phyloP scores from a whole-genome alignment of 2,329 filamentous ascomycete species.

The Botrytis galanthina region DNA sequence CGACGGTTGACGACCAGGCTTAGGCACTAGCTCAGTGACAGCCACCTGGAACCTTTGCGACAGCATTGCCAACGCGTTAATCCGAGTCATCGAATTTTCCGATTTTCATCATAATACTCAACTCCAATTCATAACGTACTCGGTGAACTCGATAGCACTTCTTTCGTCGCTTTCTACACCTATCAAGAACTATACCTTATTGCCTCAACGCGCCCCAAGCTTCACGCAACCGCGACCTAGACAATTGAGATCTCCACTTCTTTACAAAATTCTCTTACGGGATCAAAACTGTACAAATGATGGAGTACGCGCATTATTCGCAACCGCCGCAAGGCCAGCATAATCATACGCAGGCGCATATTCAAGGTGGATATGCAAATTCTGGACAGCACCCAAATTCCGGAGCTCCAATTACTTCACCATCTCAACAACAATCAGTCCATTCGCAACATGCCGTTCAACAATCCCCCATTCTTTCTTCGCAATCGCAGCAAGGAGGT shows the following conservation, averaged over 20 bases:
- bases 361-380: slow-evolving; percentile 61
- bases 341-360: slow-evolving; percentile 57
- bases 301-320: slow-evolving; percentile 75
- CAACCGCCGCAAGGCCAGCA: slow-evolving; percentile 59
- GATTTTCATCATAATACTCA: slow-evolving; percentile 20
- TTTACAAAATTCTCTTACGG: slow-evolving; percentile 27
- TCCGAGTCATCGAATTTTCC: slow-evolving; percentile 21
- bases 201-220: slow-evolving; percentile 20
- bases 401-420: slow-evolving; percentile 62
- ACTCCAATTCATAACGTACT: slow-evolving; percentile 21
- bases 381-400: slow-evolving; percentile 52
- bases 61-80: slow-evolving; percentile 27
- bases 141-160: slow-evolving; percentile 21
- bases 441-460: slow-evolving; percentile 60
- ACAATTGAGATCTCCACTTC: slow-evolving; percentile 20
- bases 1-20: slow-evolving; percentile 43
- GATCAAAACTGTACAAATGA: slow-evolving; percentile 47
- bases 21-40: slow-evolving; percentile 33
- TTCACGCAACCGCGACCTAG: slow-evolving; percentile 15
- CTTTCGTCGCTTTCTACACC: slow-evolving; percentile 19
- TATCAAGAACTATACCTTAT: slow-evolving; percentile 23
- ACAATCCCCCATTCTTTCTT: slow-evolving; percentile 76
- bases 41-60: slow-evolving; percentile 32
- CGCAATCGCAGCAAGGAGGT: slow-evolving; percentile 69
- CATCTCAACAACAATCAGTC: slow-evolving; percentile 62